Evolutionary conservation across 2,329 filamentous ascomycete species (phyloP).

Genomic region (Verticillium alfalfae): DNA sequence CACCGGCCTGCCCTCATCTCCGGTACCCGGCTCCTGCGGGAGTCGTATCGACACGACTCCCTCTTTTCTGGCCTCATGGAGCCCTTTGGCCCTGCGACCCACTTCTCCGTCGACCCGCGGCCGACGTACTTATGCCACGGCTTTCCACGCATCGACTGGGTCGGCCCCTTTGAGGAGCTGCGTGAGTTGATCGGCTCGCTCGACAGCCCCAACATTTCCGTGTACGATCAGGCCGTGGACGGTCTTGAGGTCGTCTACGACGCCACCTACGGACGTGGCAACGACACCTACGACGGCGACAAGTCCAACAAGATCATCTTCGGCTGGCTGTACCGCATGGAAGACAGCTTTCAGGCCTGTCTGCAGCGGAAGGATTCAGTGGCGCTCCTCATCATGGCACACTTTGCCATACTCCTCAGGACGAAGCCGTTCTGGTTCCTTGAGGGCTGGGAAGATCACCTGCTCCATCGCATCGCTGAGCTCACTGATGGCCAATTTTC

Average conservation of each 20-base stretch:
- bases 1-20: slow-evolving; percentile 3
- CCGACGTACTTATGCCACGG: not conserved
- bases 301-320: slow-evolving; percentile 14
- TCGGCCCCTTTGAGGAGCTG: slow-evolving; percentile 7
- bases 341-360: slow-evolving; percentile 18
- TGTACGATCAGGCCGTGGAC: not conserved
- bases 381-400: slow-evolving; percentile 11
- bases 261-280: slow-evolving; percentile 5
- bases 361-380: slow-evolving; percentile 18
- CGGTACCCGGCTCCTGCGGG: slow-evolving; percentile 3
- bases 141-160: slow-evolving; percentile 4
- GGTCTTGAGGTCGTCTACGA: not conserved
- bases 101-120: not conserved
- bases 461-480: not conserved
- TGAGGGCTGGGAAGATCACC: slow-evolving; percentile 4
- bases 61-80: slow-evolving; percentile 5
- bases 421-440: slow-evolving; percentile 4
- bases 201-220: not conserved
- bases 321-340: slow-evolving; percentile 21
- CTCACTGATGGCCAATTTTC: not conserved
- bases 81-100: not conserved
- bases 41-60: not conserved
- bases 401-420: slow-evolving; percentile 3
- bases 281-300: slow-evolving; percentile 13
- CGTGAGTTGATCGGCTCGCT: slow-evolving; percentile 6